These are phyloP conservation scores for Lactifluus volemus DNA, from an alignment of 768 basidiomycete species.

Conservation along the genomic window DNA sequence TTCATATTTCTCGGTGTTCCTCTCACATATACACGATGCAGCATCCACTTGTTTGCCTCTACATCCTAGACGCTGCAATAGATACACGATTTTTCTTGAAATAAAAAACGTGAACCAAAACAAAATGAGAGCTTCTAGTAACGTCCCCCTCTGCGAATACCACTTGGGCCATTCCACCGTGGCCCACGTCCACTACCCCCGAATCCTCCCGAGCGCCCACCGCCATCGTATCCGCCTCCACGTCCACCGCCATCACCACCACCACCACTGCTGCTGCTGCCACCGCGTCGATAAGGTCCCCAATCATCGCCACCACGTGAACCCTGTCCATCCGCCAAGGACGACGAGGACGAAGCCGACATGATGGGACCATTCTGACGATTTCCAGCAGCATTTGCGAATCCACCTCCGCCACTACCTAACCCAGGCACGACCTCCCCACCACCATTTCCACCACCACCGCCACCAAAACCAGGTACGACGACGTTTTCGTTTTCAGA, in stretches of 20 bases:
- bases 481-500: too few species aligned
- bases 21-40: not conserved
- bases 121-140: not conserved
- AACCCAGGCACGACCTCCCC: not conserved
- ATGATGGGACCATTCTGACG: not conserved
- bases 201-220: slow-evolving; percentile 23
- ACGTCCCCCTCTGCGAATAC: slow-evolving; percentile 5
- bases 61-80: slow-evolving; percentile 9
- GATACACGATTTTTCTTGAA: not conserved
- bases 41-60: not conserved
- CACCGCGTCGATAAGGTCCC: slow-evolving; percentile 11
- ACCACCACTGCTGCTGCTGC: slow-evolving; percentile 24
- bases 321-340: not conserved
- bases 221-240: slow-evolving; percentile 27
- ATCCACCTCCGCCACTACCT: not conserved
- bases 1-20: not conserved
- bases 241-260: slow-evolving; percentile 24
- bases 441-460: too few species aligned
- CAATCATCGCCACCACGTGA: slow-evolving; percentile 9
- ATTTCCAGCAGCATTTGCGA: too few species aligned
- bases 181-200: slow-evolving; percentile 24
- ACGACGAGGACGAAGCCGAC: not conserved
- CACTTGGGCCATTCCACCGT: slow-evolving; percentile 14
- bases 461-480: too few species aligned
- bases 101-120: not conserved